phyloP scores from a whole-genome alignment of 768 basidiomycete genomes.

The Xerocomellus chrysenteron region DNA sequence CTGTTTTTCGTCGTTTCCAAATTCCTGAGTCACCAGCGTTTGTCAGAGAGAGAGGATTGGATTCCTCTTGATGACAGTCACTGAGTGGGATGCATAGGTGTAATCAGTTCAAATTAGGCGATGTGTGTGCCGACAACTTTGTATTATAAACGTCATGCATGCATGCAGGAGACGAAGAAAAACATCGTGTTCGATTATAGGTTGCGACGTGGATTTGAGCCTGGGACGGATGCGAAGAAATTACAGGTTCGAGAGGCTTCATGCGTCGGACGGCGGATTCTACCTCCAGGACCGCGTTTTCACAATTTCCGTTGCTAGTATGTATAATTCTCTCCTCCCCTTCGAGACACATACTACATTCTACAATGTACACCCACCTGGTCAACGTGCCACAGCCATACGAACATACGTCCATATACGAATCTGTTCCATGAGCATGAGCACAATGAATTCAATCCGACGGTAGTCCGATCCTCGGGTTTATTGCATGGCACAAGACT shows the following conservation, averaged over 20 bases:
- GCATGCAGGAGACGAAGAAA: neutral
- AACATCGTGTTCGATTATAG: neutral
- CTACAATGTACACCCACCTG: neutral
- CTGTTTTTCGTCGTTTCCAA: neutral
- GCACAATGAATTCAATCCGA: neutral
- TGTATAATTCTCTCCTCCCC: neutral
- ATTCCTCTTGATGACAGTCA: too few species aligned
- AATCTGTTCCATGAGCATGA: neutral
- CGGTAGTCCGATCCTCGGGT: neutral
- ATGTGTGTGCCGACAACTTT: neutral
- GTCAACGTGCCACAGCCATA: neutral
- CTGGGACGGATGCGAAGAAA: too few species aligned
- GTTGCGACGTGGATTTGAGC: neutral
- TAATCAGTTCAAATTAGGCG: too few species aligned
- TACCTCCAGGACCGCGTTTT: too few species aligned
- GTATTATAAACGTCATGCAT: neutral
- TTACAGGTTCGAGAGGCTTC: too few species aligned
- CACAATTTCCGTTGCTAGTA: too few species aligned
- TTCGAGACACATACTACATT: neutral
- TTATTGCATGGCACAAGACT: neutral
- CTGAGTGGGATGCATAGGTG: too few species aligned
- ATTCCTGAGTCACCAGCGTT: neutral
- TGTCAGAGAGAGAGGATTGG: neutral
- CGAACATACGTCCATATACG: neutral
- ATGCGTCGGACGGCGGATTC: too few species aligned